Base-by-base conservation (phyloP, 306 rosid genomes). In the Casuarina glauca region DNA sequence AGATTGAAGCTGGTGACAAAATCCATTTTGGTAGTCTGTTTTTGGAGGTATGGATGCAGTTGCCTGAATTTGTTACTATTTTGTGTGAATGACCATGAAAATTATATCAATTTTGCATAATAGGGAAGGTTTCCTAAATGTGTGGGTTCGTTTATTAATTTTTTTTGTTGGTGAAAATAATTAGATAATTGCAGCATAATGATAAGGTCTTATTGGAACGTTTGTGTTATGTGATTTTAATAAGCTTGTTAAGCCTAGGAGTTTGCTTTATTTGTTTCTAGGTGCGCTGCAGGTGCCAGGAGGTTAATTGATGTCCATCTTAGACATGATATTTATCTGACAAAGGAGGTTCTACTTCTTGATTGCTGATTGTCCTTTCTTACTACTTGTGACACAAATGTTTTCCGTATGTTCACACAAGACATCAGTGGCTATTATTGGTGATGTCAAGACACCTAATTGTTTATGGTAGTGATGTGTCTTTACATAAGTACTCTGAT, bases 21-120 rank as follows among this genome's bases (percentile, higher is more conserved):
- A 62, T 95, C 69, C 45, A 44, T 20, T 79, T 95, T 63, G 99
- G 99, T 4, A 81, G 91, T 87, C 89, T 92, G 78, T 95, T 76
- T 85, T 86, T 95, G 60, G 97, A 92, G 97, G 97, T 92, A 70
- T 60, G 81, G 19, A 44, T 80, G 15, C 78, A 75, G 78, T 19
- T 69, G 16, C 73, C 64, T 66, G 7, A 73, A 15, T 13, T 43
- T 16, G 2, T 26, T 11, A 15, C 26, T 5, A 51, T 19, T 81
- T 70, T 0, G 52, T 48, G 66, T 51, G 26, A 9, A 16, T 16
- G 49, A 66, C 6, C 48, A 66, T 41, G 49, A 5, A 41, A 66
- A 66, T 41, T 42, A 38, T 63, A 2, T 17, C 6, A 16, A 49
- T 43, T 66, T 8, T 66, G 26, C 16, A 52, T 9, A 0, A 38